Percentiles rank a stretch among this genome's conserved stretches.
Evolutionary conservation across 768 basidiomycete species (phyloP).

Genomic region (Suillus weaverae): DNA sequence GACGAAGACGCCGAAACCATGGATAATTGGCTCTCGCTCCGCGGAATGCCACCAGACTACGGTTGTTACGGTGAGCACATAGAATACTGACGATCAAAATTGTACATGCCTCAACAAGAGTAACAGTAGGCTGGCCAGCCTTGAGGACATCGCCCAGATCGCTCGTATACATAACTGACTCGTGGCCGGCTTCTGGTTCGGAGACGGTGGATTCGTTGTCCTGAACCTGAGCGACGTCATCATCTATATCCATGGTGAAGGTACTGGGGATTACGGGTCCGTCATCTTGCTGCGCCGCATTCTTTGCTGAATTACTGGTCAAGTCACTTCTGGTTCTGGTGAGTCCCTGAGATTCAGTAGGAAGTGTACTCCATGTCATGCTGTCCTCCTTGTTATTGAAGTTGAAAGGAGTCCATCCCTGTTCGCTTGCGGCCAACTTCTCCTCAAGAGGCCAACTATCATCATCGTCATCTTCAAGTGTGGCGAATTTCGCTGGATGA

Average conservation of each 20-base stretch:
- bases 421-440: conserved; percentile 52
- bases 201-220: conserved; percentile 23
- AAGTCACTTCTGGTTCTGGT: conserved; percentile 22
- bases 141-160: conserved; percentile 43
- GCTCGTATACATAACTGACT: conserved; percentile 28
- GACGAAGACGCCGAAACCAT: conserved; percentile 43
- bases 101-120: conserved; percentile 44
- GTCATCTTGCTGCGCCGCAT: conserved; percentile 3
- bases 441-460: conserved; percentile 80
- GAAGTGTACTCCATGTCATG: conserved; percentile 73
- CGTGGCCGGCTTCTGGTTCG: conserved; percentile 38
- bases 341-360: conserved; percentile 53
- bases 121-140: conserved; percentile 37
- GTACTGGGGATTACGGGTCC: not conserved
- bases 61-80: conserved; percentile 11
- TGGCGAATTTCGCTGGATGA: conserved; percentile 8
- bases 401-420: conserved; percentile 62
- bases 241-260: conserved; percentile 15
- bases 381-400: conserved; percentile 58
- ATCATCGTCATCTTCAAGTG: conserved; percentile 45
- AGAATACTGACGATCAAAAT: conserved; percentile 7
- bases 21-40: conserved; percentile 58
- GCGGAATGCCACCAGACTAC: conserved; percentile 22
- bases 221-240: conserved; percentile 17
- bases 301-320: conserved; percentile 11